Percentiles rank a stretch among this genome's conserved stretches.
Conservation (phyloP, 495 filamentous ascomycete genomes). For the Neurospora cerealis region DNA sequence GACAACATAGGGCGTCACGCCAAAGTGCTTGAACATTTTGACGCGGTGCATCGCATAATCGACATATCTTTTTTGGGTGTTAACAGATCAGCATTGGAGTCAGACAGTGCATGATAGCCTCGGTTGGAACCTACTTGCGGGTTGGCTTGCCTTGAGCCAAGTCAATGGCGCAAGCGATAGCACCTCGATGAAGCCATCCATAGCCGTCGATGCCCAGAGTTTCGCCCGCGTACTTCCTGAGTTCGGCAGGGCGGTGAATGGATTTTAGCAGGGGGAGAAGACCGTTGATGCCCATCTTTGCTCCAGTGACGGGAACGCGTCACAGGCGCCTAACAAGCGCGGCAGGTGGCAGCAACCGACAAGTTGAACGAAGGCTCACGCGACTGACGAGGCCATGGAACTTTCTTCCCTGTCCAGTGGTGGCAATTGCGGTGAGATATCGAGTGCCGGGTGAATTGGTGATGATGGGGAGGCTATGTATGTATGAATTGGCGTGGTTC, state of each 20-base stretch:
- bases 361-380: not conserved
- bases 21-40: conserved; percentile 85
- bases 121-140: conserved; percentile 51
- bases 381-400: not conserved
- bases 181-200: conserved; percentile 95
- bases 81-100: conserved; percentile 8
- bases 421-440: conserved; percentile 4
- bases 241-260: conserved; percentile 77
- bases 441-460: not conserved
- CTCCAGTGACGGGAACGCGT: not conserved
- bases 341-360: not conserved
- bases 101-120: not conserved
- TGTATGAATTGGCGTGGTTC: not conserved
- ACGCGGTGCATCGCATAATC: conserved; percentile 88
- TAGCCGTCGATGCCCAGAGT: conserved; percentile 93
- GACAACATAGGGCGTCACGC: conserved; percentile 82
- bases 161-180: conserved; percentile 83
- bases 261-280: conserved; percentile 89
- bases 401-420: not conserved
- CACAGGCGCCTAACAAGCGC: not conserved
- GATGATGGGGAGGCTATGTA: not conserved
- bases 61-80: conserved; percentile 52
- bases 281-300: conserved; percentile 38
- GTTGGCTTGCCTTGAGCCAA: conserved; percentile 82
- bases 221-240: conserved; percentile 81